Evolutionary conservation across 495 filamentous ascomycete genomes (phyloP), one percentile per base, ranked within the genome.

Genomic region (Aspergillus mulundensis): DNA sequence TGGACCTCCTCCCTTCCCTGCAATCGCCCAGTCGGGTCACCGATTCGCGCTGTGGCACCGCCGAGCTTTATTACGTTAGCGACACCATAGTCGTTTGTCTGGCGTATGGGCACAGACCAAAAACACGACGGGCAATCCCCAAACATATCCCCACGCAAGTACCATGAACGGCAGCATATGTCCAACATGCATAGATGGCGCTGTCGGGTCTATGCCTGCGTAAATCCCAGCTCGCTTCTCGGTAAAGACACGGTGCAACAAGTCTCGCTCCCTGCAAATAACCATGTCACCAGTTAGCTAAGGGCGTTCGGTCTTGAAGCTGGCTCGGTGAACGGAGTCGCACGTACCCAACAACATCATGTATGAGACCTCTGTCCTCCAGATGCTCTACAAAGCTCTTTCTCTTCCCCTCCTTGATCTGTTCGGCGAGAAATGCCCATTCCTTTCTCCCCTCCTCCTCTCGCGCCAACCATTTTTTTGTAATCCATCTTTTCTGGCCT

Each of bases 161-260:
- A 90, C 84, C 94, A 99, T 97, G 40, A 97, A 79, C 8, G 94
- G 93, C 10, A 97, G 72, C 53, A 99, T 83, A 69, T 99, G 91
- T 28, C 94, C 94, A 52, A 97, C 77, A 67, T 99, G 94, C 60
- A 97, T 75, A 5, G 92, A 96, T 23, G 83, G 80, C 3, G 93
- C 95, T 0, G 95, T 97, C 12, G 94, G 91, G 62, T 99, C 94
- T 46, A 99, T 80, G 54, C 94, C 94, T 38, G 88, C 87, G 65
- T 99, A 99, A 48, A 85, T 84, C 28, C 88, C 89, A 52, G 88
- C 79, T 55, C 87, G 78, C 64, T 86, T 87, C 34, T 76, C 68
- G 7, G 79, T 86, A 70, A 97, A 81, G 10, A 95, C 66, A 46
- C 77, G 75, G 40, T 90, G 78, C 30, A 97, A 77, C n/a, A 80